Base-by-base conservation (phyloP, 345 rosid genomes). In the Brassica rapa region DNA sequence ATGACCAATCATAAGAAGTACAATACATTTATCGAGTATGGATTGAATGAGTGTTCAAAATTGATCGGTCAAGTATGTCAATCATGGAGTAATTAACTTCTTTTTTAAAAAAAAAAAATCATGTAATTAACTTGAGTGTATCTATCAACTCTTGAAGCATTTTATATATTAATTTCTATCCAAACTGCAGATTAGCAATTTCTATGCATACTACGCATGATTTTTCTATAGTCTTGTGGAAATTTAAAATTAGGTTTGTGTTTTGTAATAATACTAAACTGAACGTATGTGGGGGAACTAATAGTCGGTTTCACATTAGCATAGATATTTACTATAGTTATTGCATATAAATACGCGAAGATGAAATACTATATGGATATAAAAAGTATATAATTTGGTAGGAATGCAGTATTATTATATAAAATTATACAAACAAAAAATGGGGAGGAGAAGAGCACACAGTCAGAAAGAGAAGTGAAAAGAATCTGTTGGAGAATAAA, bases 381-480 rank as follows among this genome's bases (percentile, higher is more conserved):
- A 6, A 15, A 23, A 67, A 61, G n/a, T 46, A 1, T 24, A 24
- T 51, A 51, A 35, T 79, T n/a, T 73, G 49, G 82, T 73, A 68
- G 63, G 5, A 41, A 79, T 16, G 63, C 62, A 8, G 46, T 14
- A 65, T 19, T 23, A 69, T 76, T 23, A 43, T 41, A 72, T 30
- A 46, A 41, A 43, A 55, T 21, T 5, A 23, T 59, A 78, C 2
- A 5, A 77, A 14, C 61, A 70, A 32, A 66, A 39, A 4, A 9
- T 71, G 68, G 59, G 33, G 68, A 59, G 73, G 73, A 32, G 60
- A 66, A 72, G 68, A 32, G 69, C 49, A 62, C 7, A 68, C 39
- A 37, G 82, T 80, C 75, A 80, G 74, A 78, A 73, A 41, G 73
- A 59, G 5, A 78, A 59, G 82, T 79, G 69, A 72, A 78, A 73